Evolutionary conservation across 2,329 filamentous ascomycete species (phyloP), one percentile per base, ranked within the genome.

Genomic region (Aspergillus sp.): DNA sequence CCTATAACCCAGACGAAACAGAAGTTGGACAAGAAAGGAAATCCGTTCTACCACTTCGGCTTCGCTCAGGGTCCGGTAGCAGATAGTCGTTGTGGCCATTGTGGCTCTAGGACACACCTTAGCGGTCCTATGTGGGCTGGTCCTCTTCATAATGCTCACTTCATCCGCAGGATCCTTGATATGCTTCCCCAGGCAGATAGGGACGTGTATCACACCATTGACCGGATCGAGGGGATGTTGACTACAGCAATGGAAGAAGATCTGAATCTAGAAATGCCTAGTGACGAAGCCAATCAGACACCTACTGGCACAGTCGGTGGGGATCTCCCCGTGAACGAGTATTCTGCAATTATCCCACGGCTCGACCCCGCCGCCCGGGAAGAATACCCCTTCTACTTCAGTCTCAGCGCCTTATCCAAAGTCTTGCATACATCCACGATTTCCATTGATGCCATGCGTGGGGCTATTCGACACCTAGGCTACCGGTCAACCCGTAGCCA

Each of bases 61-160:
- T 87, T 93, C 64, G 85, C 89, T 0, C 83, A 89, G 70, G 93
- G 84, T 0, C 92, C 93, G 1, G 84, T 85, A 0, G 80, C 85
- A 4, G 84, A 87, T 59, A 82, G 84, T 15, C 78, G 82, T 41
- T 99, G 95, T 75, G 84, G 87, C 61, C 92, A 98, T 74, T 99
- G 95, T 73, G 91, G 89, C 8, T 87, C 85, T 71, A 94, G 90
- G 73, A 96, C 89, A 78, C 95, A 98, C 75, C 76, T 98, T 13
- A 90, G 88, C 4, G 95, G 95, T 1, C 95, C 95, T 0, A 98
- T 99, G 94, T 99, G 93, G 80, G 93, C 87, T 36, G 95, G 95
- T 0, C 90, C 90, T 19, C 80, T 99, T 8, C 95, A 99, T 76
- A 92, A 92, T 48, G 84, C 87, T 6, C 85, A 87, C 2, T 99